A percentile compares a stretch with the other conserved stretches of the same genome.
Conservation (phyloP, 2,329 filamentous ascomycete genomes). For the Alternaria ventricosa region DNA sequence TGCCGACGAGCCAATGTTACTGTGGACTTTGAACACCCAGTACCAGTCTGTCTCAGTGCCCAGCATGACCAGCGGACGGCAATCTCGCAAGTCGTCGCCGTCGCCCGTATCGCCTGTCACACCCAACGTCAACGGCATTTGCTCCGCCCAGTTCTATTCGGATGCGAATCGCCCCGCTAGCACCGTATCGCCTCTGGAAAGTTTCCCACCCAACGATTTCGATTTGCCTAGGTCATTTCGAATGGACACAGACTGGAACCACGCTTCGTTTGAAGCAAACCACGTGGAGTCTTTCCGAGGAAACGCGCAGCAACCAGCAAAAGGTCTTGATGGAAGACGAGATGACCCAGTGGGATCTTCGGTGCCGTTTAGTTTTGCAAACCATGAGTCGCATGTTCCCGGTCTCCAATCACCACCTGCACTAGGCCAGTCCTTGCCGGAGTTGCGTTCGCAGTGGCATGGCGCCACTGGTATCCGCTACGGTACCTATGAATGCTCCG, state of each 20-base stretch:
- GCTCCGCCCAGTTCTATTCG: background rate
- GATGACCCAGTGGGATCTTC: fast-evolving
- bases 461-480: background rate
- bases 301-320: background rate
- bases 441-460: background rate
- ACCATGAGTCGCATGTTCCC: background rate
- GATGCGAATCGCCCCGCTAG: background rate
- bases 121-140: background rate
- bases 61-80: background rate
- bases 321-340: background rate
- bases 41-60: background rate
- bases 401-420: too few species aligned
- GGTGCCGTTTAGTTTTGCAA: background rate
- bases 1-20: background rate
- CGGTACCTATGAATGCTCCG: background rate
- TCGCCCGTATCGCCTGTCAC: constrained; percentile 8
- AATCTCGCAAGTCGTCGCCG: background rate
- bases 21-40: background rate
- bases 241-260: background rate
- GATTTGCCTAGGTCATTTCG: background rate
- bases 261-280: background rate
- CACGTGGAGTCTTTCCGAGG: background rate
- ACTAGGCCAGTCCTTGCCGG: background rate
- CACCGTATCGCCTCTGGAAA: background rate
- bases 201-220: background rate